Conservation (phyloP, 164 flowering plant species). For the Houttuynia cordata region DNA sequence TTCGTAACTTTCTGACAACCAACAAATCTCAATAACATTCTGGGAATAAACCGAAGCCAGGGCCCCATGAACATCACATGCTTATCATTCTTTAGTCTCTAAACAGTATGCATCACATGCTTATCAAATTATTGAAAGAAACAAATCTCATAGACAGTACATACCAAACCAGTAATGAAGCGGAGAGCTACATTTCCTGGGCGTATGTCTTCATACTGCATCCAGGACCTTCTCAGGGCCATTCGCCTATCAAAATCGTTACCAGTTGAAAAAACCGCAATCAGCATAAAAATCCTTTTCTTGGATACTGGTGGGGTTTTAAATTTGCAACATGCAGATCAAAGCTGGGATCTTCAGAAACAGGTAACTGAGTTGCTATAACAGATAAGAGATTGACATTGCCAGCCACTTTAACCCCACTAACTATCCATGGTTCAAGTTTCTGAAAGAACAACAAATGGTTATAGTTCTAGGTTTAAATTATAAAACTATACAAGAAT, state of each 20-base stretch:
- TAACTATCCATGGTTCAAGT: constrained; percentile 80
- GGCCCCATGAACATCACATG: no score
- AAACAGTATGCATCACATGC: no score
- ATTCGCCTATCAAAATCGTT: constrained; percentile 86
- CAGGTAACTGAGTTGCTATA: constrained; percentile 67
- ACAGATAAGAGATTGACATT: constrained; percentile 49
- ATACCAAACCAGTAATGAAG: constrained; percentile 85
- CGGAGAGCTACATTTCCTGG: constrained; percentile 81
- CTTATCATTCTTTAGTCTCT: no score
- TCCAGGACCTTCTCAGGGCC: constrained; percentile 94
- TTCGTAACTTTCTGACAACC: no score
- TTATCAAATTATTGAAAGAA: neutral
- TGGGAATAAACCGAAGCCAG: no score
- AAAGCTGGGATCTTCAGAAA: constrained; percentile 50
- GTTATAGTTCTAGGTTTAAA: neutral
- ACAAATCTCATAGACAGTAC: constrained; percentile 11
- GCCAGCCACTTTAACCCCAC: constrained; percentile 45
- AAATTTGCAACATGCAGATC: constrained; percentile 36
- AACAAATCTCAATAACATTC: no score
- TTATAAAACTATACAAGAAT: neutral
- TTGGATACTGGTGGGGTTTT: constrained; percentile 50
- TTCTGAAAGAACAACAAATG: constrained; percentile 36
- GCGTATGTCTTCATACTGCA: constrained; percentile 76
- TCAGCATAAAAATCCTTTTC: constrained; percentile 48
- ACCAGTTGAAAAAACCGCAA: constrained; percentile 81